These are phyloP conservation scores for Cyclotella choctawhatcheeana DNA, from an alignment of 108 stramenopile genomes.

Conservation along the genomic window DNA sequence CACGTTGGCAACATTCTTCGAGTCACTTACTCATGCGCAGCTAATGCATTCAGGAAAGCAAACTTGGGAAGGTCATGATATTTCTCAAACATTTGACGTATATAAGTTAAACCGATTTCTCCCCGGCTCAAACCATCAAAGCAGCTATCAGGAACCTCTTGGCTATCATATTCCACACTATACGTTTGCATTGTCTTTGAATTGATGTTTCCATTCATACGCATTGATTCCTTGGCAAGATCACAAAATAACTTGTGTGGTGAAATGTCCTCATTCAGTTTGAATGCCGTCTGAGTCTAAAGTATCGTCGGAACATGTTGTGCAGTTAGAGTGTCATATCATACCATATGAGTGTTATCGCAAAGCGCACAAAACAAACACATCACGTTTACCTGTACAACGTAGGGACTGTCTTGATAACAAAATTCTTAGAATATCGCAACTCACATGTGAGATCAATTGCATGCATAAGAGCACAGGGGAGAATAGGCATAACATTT, in stretches of 20 bases:
- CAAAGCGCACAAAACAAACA: too few relatives aligned
- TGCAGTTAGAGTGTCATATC: too few relatives aligned
- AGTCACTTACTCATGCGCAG: conserved; percentile 57
- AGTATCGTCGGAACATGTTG: too few relatives aligned
- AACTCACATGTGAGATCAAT: too few relatives aligned
- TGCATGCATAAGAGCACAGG: too few relatives aligned
- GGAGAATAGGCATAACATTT: too few relatives aligned
- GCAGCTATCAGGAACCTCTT: conserved; percentile 27
- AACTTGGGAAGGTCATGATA: conserved; percentile 52
- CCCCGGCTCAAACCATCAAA: conserved; percentile 41
- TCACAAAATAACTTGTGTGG: conserved; percentile 52
- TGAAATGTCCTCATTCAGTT: conserved; percentile 35
- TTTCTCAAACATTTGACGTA: conserved; percentile 53
- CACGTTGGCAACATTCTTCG: too few relatives aligned
- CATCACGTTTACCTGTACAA: too few relatives aligned
- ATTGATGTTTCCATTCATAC: conserved; percentile 22
- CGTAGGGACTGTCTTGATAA: conserved; percentile 55
- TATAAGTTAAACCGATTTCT: conserved; percentile 42
- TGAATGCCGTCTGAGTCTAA: conserved; percentile 45
- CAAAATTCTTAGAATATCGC: too few relatives aligned
- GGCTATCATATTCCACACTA: conserved; percentile 28
- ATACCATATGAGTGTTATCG: too few relatives aligned
- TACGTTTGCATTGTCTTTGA: background rate
- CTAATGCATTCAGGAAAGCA: conserved; percentile 63
- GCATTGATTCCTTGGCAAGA: conserved; percentile 14